Percentiles rank a stretch among this genome's conserved stretches.
These are phyloP conservation scores for Rhizoclosmatium sp. DNA, from an alignment of 192 early-diverging fungal genomes.

Conservation along the genomic window DNA sequence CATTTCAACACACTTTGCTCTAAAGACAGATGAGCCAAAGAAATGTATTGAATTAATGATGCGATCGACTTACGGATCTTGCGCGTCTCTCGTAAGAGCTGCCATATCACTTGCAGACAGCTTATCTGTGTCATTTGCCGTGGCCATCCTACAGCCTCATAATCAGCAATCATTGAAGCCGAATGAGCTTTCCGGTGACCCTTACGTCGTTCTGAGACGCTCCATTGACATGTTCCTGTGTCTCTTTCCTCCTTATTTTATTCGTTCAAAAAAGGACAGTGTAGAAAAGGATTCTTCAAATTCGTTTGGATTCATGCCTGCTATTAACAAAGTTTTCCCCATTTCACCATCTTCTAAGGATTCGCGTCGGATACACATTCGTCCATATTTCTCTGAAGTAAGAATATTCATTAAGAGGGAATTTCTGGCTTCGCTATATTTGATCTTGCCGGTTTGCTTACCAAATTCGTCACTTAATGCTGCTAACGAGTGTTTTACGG, in stretches of 20 bases:
- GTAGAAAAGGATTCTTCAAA: too few species aligned
- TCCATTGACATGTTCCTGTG: too few species aligned
- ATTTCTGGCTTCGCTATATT: too few species aligned
- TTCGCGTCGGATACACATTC: not conserved
- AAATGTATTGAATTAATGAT: not conserved
- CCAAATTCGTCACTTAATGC: not conserved
- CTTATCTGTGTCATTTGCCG: not conserved
- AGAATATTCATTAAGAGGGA: too few species aligned
- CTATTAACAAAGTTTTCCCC: constrained; percentile 1
- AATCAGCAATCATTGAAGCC: not conserved
- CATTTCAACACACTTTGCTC: constrained; percentile 21
- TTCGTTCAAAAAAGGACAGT: too few species aligned
- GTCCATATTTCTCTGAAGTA: not conserved
- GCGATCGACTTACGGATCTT: constrained; percentile 26
- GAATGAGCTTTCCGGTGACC: too few species aligned
- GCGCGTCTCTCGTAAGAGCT: constrained; percentile 14
- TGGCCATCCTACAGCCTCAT: constrained; percentile 12
- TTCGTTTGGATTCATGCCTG: not conserved
- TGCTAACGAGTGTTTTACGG: not conserved
- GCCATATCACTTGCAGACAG: constrained; percentile 15
- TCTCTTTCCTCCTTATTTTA: too few species aligned
- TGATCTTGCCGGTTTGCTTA: too few species aligned
- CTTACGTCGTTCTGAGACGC: too few species aligned
- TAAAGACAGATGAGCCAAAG: not conserved
- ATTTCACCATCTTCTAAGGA: not conserved